Evolutionary conservation across 305 asterid species (phyloP), one percentile per base, ranked within the genome.

Genomic region (Plantago coronopus): DNA sequence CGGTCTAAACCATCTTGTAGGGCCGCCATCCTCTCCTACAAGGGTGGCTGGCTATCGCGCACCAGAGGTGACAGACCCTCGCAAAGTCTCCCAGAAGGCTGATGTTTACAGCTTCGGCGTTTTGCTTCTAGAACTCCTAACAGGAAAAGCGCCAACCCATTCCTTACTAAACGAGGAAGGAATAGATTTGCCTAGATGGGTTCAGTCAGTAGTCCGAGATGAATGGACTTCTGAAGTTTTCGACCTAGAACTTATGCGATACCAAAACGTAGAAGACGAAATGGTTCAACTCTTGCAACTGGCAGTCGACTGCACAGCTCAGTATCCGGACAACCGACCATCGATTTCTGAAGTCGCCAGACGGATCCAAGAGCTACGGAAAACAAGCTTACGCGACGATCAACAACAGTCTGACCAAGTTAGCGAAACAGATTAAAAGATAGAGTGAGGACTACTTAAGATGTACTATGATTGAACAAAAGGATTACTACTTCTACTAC

Each of bases 191-290:
- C 89, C 89, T 1, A 71, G 86, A 31, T 82, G 89, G 89, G 89
- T 82, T 17, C 86, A 77, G 59, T 82, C 89, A 0, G 79, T 82
- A 8, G 88, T 82, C 0, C 61, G 71, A 0, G 85, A 82, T 47
- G 85, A 82, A 71, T 82, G 89, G 89, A 82, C 83, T 4, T 77
- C 83, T 0, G 89, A 82, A 27, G 89, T 82, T 3, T 82, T 82
- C n/a, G 89, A 82, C 54, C 72, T 79, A 48, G 83, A 77, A 49
- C 85, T 82, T 20, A 67, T 82, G 4, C 62, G 79, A 21, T 40
- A 77, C 74, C 74, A 73, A 67, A 65, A 57, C 19, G 27, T 69
- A 12, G 82, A 82, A 71, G 89, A 79, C 57, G 82, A 77, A 48
- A 79, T 82, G 85, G 89, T 82, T 51, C 77, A 79, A 65, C 73